phyloP scores from a whole-genome alignment of 257 asterid species.

The Buddleja alternifolia region DNA sequence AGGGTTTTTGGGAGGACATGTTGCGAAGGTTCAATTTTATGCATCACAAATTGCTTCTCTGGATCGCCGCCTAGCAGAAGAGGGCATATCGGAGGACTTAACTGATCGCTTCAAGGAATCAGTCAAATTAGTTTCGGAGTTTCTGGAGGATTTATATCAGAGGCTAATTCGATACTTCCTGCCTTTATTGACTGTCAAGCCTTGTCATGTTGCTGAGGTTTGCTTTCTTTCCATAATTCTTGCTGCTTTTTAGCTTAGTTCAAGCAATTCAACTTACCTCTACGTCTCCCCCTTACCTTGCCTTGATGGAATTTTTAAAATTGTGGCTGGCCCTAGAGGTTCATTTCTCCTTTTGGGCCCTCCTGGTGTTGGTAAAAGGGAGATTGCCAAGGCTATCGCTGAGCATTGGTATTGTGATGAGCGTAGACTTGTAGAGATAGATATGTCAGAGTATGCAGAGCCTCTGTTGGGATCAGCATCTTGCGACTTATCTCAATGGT shows the following conservation, averaged over 20 bases:
- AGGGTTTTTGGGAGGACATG: background rate
- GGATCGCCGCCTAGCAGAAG: background rate
- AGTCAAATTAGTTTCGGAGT: too few species aligned
- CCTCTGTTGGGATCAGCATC: background rate
- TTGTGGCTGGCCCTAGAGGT: background rate
- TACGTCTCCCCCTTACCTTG: too few species aligned
- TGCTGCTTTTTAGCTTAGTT: too few species aligned
- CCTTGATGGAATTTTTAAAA: background rate
- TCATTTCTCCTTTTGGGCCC: constrained; percentile 7
- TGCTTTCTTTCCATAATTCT: too few species aligned
- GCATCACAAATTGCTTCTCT: background rate
- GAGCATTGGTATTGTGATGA: constrained; percentile 14
- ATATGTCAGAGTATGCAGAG: constrained; percentile 4
- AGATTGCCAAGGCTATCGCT: constrained; percentile 11
- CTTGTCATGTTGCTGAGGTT: too few species aligned
- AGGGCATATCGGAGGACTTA: too few species aligned
- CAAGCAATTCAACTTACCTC: too few species aligned
- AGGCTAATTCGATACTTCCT: too few species aligned
- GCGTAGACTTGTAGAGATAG: constrained; percentile 4
- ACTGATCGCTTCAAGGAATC: too few species aligned
- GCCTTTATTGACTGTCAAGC: too few species aligned
- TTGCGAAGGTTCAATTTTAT: background rate
- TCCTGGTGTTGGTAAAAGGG: background rate
- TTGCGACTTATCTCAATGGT: background rate
- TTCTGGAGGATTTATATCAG: too few species aligned